These are phyloP conservation scores for Blastocystis sp. DNA, from an alignment of 352 stramenopile genomes.

Conservation along the genomic window DNA sequence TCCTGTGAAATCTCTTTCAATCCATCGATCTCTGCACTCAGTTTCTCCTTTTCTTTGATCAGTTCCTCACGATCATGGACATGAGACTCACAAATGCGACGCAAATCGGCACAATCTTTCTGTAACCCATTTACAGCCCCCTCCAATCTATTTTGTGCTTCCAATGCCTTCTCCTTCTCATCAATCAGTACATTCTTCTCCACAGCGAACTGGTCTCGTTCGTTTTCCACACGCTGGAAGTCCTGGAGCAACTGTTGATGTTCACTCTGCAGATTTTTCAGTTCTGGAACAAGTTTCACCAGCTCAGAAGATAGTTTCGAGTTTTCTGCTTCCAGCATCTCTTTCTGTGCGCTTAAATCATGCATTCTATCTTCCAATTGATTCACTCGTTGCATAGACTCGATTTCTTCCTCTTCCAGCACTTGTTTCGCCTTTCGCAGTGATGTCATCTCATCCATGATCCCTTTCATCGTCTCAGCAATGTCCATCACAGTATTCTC, in stretches of 20 bases:
- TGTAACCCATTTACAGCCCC: neutral
- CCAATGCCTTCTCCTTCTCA: neutral
- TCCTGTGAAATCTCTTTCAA: neutral
- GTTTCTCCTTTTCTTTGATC: neutral
- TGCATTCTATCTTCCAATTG: constrained; percentile 22
- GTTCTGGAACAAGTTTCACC: neutral
- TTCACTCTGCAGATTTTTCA: neutral
- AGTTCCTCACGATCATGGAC: neutral
- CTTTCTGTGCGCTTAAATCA: neutral
- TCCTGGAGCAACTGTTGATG: neutral
- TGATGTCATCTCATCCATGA: neutral
- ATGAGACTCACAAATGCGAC: neutral
- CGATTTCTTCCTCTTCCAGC: neutral
- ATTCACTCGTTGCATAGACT: neutral
- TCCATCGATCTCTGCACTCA: neutral
- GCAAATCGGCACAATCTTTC: neutral
- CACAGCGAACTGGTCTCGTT: neutral
- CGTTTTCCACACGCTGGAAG: neutral
- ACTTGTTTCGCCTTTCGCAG: neutral
- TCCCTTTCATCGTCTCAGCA: neutral
- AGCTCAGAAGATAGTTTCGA: neutral
- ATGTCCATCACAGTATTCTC: neutral
- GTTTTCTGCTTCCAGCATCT: constrained; percentile 37
- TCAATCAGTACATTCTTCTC: neutral
- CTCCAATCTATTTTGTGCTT: neutral